Evolutionary conservation across 2,329 filamentous ascomycete species (phyloP).

Genomic region (Sarocladiaceae sp.): DNA sequence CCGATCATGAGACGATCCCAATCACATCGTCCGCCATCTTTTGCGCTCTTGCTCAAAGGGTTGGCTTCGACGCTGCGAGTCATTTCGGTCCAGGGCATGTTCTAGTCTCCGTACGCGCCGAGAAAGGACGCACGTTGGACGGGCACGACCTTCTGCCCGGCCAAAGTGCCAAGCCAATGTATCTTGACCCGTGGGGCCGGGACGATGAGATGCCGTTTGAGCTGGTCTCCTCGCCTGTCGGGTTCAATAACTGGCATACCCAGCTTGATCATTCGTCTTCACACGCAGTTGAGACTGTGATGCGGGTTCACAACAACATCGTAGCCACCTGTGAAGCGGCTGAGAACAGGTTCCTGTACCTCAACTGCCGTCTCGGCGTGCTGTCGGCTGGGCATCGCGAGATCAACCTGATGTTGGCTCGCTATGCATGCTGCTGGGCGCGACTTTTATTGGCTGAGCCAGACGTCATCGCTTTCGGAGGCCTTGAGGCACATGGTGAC

Average conservation of each 20-base stretch:
- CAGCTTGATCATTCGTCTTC: not conserved
- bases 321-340: constrained; percentile 51
- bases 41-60: constrained; percentile 66
- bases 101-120: constrained; percentile 67
- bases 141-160: constrained; percentile 28
- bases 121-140: constrained; percentile 54
- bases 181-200: constrained; percentile 74
- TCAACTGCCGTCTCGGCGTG: constrained; percentile 21
- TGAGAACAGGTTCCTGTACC: constrained; percentile 17
- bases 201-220: constrained; percentile 54
- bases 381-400: constrained; percentile 27
- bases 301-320: constrained; percentile 58
- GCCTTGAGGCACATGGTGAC: constrained; percentile 38
- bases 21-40: constrained; percentile 84
- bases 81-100: constrained; percentile 83
- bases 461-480: not conserved
- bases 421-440: constrained; percentile 72
- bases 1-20: constrained; percentile 72
- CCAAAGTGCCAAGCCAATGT: constrained; percentile 48
- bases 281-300: constrained; percentile 1
- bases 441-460: constrained; percentile 36
- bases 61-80: constrained; percentile 72
- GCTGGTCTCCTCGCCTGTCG: not conserved
- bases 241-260: not conserved
- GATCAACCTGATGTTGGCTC: constrained; percentile 48